A percentile compares a stretch with the other conserved stretches of the same genome.
These are phyloP conservation scores for Trypanosomatidae sp. DNA, from an alignment of 208 protist genomes.

Conservation along the genomic window DNA sequence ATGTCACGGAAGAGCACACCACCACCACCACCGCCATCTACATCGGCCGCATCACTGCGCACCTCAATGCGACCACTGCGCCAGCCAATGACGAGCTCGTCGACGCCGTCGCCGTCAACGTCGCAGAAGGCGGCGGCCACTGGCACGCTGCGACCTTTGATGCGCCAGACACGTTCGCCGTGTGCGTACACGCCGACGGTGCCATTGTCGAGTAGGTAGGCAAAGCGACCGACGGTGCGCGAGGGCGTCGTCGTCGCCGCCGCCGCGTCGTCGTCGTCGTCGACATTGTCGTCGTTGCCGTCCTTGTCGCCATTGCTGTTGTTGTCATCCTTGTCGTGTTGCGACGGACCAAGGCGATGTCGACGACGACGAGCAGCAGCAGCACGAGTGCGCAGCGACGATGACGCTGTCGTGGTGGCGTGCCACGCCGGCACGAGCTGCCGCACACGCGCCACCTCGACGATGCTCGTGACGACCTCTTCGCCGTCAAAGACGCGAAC, in stretches of 20 bases:
- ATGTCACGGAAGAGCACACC: conserved; percentile 73
- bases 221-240: conserved; percentile 36
- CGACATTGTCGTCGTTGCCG: no score
- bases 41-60: conserved; percentile 25
- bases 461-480: conserved; percentile 65
- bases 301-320: background rate
- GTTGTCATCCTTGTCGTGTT: no score
- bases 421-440: no score
- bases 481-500: conserved; percentile 87
- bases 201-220: conserved; percentile 86
- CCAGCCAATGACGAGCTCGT: conserved; percentile 88
- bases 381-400: no score
- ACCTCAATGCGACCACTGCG: conserved; percentile 79
- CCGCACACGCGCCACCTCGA: conserved; percentile 72
- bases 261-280: no score
- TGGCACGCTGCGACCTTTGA: conserved; percentile 71
- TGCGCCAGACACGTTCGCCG: conserved; percentile 69
- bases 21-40: conserved; percentile 29
- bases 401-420: no score
- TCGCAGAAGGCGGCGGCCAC: conserved; percentile 83
- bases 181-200: conserved; percentile 88
- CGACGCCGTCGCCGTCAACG: conserved; percentile 86
- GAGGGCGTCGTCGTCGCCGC: background rate
- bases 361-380: no score
- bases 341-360: conserved; percentile 1